Percentiles rank a stretch among this genome's conserved stretches.
phyloP scores from a whole-genome alignment of 108 stramenopile species.

The Ochromonas danica region DNA sequence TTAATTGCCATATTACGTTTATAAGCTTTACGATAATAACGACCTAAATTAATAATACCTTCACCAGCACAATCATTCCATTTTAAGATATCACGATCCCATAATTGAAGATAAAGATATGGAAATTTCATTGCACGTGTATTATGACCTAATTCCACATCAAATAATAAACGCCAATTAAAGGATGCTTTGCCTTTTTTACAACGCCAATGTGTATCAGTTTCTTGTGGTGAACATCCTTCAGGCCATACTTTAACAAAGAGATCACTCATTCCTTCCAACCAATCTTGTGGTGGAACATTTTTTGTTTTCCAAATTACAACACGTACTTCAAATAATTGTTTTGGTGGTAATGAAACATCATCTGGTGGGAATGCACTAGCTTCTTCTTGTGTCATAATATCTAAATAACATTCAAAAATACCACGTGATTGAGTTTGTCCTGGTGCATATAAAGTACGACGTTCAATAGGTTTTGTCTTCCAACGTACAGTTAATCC shows the following conservation, averaged over 20 bases:
- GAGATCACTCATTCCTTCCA: slow-evolving; percentile 54
- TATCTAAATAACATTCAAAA: slow-evolving; percentile 57
- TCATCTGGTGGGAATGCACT: slow-evolving; percentile 46
- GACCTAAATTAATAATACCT: slow-evolving; percentile 20
- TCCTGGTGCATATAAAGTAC: slow-evolving; percentile 25
- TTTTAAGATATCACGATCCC: slow-evolving; percentile 36
- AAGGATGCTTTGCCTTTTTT: slow-evolving; percentile 60
- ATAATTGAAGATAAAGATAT: slow-evolving; percentile 26
- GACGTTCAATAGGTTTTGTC: slow-evolving; percentile 40
- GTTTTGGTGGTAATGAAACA: slow-evolving; percentile 44
- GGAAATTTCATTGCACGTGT: slow-evolving; percentile 38
- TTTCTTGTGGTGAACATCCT: slow-evolving; percentile 54
- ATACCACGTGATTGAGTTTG: slow-evolving; percentile 48
- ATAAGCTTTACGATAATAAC: slow-evolving; percentile 29
- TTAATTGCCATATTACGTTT: slow-evolving; percentile 27
- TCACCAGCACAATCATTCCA: slow-evolving; percentile 34
- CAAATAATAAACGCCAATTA: slow-evolving; percentile 65
- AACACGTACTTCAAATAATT: slow-evolving; percentile 53
- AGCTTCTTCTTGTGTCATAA: slow-evolving; percentile 47
- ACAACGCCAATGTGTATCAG: slow-evolving; percentile 67
- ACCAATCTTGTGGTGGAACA: slow-evolving; percentile 29
- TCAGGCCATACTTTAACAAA: slow-evolving; percentile 57
- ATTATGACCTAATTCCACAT: slow-evolving; percentile 40
- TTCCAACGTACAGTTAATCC: not conserved
- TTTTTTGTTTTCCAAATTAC: slow-evolving; percentile 45